phyloP scores from a whole-genome alignment of 805 yeast genomes.

The Candida wancherniae region DNA sequence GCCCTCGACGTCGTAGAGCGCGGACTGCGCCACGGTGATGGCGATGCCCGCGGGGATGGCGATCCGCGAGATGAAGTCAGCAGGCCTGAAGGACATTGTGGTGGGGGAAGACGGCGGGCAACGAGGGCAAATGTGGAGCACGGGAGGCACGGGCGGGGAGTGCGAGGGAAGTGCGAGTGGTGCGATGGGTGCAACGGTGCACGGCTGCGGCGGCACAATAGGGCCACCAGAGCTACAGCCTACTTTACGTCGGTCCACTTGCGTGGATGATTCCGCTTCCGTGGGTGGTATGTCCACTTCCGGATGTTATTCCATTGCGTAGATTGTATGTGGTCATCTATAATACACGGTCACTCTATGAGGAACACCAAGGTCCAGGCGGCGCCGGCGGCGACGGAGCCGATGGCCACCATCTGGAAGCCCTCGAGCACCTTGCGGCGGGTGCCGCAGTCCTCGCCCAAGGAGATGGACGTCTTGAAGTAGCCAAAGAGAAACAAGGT shows the following conservation, averaged over 20 bases:
- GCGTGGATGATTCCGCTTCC: too few species aligned
- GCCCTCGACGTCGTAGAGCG: slow-evolving; percentile 92
- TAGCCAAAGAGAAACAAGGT: slow-evolving; percentile 87
- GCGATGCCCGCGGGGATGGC: slow-evolving; percentile 73
- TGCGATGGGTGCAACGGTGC: too few species aligned
- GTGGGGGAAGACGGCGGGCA: too few species aligned
- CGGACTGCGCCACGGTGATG: slow-evolving; percentile 67
- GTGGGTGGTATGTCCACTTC: too few species aligned
- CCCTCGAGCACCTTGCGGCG: slow-evolving; percentile 70
- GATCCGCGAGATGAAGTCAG: slow-evolving; percentile 37
- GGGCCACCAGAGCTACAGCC: too few species aligned
- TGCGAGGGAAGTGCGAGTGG: too few species aligned
- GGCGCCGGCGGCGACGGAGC: slow-evolving; percentile 96
- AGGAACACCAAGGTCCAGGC: slow-evolving; percentile 89
- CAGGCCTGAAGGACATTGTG: slow-evolving; percentile 26
- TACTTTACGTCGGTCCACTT: too few species aligned
- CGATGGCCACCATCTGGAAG: slow-evolving; percentile 86
- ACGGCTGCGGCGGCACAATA: too few species aligned
- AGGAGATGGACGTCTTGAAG: slow-evolving; percentile 75
- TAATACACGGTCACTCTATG: slow-evolving; percentile 41
- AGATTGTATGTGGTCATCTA: too few species aligned
- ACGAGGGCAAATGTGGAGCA: too few species aligned
- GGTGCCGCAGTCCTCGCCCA: slow-evolving; percentile 70
- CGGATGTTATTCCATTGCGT: too few species aligned
- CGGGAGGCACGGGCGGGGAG: too few species aligned